A percentile compares a stretch with the other conserved stretches of the same genome.
Conservation (phyloP, 192 early-diverging fungal genomes). For the Podila clonocystis region DNA sequence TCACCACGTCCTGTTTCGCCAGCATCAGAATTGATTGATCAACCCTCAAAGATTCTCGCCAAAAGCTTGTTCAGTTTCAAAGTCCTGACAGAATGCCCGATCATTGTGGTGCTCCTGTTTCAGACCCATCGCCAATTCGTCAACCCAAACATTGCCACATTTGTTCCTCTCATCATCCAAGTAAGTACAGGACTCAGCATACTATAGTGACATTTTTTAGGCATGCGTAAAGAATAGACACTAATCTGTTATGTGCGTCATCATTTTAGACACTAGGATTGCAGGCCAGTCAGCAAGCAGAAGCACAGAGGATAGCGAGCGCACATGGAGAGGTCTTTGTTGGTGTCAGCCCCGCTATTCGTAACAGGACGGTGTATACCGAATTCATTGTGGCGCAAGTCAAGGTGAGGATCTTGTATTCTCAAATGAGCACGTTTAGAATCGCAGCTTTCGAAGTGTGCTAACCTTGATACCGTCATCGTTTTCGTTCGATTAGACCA, state of each 20-base stretch:
- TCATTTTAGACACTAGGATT: conserved; percentile 58
- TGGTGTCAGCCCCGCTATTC: conserved; percentile 80
- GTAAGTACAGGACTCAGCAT: conserved; percentile 47
- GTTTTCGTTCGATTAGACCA: conserved; percentile 64
- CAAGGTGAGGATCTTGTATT: conserved; percentile 66
- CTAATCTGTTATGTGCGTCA: not conserved
- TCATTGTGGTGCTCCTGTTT: conserved; percentile 96
- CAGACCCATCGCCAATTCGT: conserved; percentile 89
- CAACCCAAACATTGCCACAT: conserved; percentile 79
- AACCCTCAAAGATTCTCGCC: conserved; percentile 71
- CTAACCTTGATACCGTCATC: conserved; percentile 6
- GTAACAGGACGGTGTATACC: conserved; percentile 74
- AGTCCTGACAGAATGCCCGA: conserved; percentile 97
- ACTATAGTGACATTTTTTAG: not conserved
- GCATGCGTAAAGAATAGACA: too few relatives aligned
- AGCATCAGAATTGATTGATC: conserved; percentile 63
- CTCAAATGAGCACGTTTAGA: too few relatives aligned
- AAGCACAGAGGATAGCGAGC: conserved; percentile 58
- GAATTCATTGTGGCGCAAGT: conserved; percentile 97
- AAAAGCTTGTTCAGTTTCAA: conserved; percentile 92
- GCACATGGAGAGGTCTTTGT: conserved; percentile 74
- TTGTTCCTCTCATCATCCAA: conserved; percentile 90
- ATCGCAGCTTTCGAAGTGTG: not conserved
- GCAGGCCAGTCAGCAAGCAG: conserved; percentile 65
- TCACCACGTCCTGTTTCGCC: conserved; percentile 85